phyloP scores from a whole-genome alignment of 192 early-diverging fungal genomes.

The Mortierella hygrophila region DNA sequence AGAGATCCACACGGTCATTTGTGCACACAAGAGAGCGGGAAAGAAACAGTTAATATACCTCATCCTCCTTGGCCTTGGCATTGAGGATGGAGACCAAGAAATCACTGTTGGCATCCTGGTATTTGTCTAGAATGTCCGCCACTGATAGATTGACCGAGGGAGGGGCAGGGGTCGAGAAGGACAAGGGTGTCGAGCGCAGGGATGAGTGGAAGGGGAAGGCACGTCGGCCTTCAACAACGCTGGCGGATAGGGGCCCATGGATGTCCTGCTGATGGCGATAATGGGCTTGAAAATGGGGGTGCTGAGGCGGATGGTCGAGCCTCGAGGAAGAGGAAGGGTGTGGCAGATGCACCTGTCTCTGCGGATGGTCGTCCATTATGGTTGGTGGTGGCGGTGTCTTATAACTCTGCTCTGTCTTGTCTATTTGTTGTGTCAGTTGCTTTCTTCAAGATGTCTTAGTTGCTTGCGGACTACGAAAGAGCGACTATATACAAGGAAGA shows the following conservation, averaged over 20 bases:
- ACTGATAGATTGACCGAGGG: constrained; percentile 24
- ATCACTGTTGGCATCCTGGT: constrained; percentile 53
- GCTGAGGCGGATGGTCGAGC: constrained; percentile 5
- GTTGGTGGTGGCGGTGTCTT: neutral
- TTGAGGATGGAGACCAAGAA: constrained; percentile 49
- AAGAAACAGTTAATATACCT: constrained; percentile 6
- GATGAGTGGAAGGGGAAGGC: constrained; percentile 33
- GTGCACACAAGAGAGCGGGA: neutral
- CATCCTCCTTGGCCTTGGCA: constrained; percentile 54
- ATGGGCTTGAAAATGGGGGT: constrained; percentile 22
- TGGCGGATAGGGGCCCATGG: constrained; percentile 46
- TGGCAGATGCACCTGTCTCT: constrained; percentile 12
- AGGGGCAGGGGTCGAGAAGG: constrained; percentile 2
- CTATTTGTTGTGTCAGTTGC: no score
- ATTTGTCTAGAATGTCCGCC: constrained; percentile 45
- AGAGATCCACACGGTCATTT: neutral
- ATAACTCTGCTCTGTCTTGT: no score
- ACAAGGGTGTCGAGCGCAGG: neutral
- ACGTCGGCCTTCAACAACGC: constrained; percentile 46
- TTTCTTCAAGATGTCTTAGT: neutral
- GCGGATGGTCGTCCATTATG: constrained; percentile 39
- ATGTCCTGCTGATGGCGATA: constrained; percentile 44
- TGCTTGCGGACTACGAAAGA: neutral
- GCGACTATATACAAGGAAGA: neutral
- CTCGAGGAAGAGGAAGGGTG: constrained; percentile 3